Evolutionary conservation across 1,284 basidiomycete genomes (phyloP), one percentile per base, ranked within the genome.

Genomic region (Rhodotorula sp.): DNA sequence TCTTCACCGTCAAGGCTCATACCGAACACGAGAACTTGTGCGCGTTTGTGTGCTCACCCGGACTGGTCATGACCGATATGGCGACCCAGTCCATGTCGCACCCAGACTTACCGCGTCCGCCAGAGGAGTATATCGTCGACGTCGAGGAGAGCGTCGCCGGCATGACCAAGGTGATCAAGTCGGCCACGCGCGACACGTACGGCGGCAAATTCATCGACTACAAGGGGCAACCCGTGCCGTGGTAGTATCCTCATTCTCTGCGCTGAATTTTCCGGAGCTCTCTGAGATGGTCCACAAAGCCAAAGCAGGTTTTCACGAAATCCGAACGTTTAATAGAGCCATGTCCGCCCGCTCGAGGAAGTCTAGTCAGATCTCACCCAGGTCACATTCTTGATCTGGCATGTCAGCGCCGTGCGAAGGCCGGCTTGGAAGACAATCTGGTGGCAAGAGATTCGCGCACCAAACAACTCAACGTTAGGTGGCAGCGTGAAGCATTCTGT

Each of bases 41-140:
- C 15, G 56, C 66, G 2, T 59, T 48, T 12, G 55, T 52, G 2
- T 19, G 45, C 50, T 6, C 18, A 14, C 70, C 70, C 0, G 70
- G 70, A 1, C 19, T 23, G 2, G 67, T 71, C 10, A 38, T 8
- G 23, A 71, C 60, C 5, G 70, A 68, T n/a, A 66, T 71, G 70
- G 60, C 49, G 38, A 56, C 48, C 16, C 2, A 12, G 0, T 48
- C 23, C 18, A 57, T 58, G 19, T 28, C 6, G 21, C 21, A 52
- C 21, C 23, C 50, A 10, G 50, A n/a, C 12, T n/a, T 52, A n/a
- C 50, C 50, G 10, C 50, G 23, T 23, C 50, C 50, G 50, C 50
- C 50, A 14, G 3, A n/a, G 26, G 7, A 38, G 5, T 34, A 54
- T 31, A 49, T 26, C 23, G n/a, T 60, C 48, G 54, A 28, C 15